phyloP scores from a whole-genome alignment of 176 grass and related monocot species.

The Echinochloa phyllopogon region DNA sequence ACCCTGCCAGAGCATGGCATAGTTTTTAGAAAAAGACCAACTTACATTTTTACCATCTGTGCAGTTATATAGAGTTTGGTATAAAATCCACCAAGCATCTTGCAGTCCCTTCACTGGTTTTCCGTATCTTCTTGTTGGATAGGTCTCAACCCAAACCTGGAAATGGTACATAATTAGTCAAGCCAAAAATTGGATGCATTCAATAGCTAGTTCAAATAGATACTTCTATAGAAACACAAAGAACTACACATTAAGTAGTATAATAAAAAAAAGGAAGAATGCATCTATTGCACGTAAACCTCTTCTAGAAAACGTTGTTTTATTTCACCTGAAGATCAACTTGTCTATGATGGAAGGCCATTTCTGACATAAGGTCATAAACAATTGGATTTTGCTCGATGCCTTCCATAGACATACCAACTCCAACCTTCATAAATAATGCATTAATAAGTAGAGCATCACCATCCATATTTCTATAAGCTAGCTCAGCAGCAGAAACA shows the following conservation, averaged over 20 bases:
- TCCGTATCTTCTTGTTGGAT: constrained; percentile 85
- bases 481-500: constrained; percentile 19
- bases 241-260: not conserved
- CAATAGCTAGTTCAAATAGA: not conserved
- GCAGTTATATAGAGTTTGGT: constrained; percentile 81
- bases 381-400: constrained; percentile 98
- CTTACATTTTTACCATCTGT: constrained; percentile 86
- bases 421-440: constrained; percentile 68
- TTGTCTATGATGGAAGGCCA: constrained; percentile 74
- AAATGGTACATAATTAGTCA: constrained; percentile 38
- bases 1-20: not conserved
- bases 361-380: constrained; percentile 98
- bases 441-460: constrained; percentile 20
- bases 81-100: constrained; percentile 82
- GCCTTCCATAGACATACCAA: constrained; percentile 99
- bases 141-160: constrained; percentile 74
- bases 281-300: not conserved
- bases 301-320: not conserved
- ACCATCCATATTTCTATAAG: constrained; percentile 15
- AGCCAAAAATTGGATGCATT: constrained; percentile 1
- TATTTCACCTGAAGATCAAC: constrained; percentile 79
- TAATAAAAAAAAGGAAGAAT: not conserved
- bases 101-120: constrained; percentile 62
- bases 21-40: constrained; percentile 9
- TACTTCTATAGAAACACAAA: constrained; percentile 29